Base-by-base conservation (phyloP, 805 yeast genomes). In the Kodamaea restingae region DNA sequence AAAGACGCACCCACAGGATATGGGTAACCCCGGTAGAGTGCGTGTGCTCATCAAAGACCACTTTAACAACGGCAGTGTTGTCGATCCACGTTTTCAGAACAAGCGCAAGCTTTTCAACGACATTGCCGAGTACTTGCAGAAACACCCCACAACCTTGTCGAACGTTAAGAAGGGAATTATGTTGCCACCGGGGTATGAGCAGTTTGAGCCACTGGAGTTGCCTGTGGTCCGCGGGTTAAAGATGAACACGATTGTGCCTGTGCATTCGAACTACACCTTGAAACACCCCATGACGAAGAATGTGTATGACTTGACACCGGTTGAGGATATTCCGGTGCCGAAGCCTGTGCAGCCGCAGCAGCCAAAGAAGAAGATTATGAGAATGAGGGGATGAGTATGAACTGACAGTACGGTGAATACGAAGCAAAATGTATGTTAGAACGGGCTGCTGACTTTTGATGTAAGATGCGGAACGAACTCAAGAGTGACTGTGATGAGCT, bases 1-100 rank as follows among this genome's bases (percentile, higher is more conserved):
- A 43, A 93, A 88, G 65, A 62, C 84, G 1, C 98, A 91, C 63
- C 98, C 98, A 9, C 95, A 90, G 60, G 98, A 91, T 63, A 93
- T 83, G 75, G 95, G 98, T 48, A 91, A 91, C 56, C 95, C 97
- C 4, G 98, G 98, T n/a, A 75, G 98, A 53, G 90, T 93, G 25
- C 77, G 95, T 49, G 83, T 88, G 15, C 67, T 79, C 32, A 48
- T 87, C 29, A 82, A 79, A 52, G 61, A 59, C 36, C 49, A 51
- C n/a, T 52, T 52, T 9, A 73, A 74, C 35, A 61, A 71, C 8
- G 80, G 78, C 1, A 36, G 40, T 15, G 36, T 37, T 20, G 45
- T 47, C 2, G 63, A 66, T 42, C 39, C 49, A n/a, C 45, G 54
- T 18, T 60, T 55, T 41, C 46, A 54, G 14, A 62, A 55, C 35